Conservation (phyloP, 176 grass and related monocot genomes). For the Cocos nucifera region DNA sequence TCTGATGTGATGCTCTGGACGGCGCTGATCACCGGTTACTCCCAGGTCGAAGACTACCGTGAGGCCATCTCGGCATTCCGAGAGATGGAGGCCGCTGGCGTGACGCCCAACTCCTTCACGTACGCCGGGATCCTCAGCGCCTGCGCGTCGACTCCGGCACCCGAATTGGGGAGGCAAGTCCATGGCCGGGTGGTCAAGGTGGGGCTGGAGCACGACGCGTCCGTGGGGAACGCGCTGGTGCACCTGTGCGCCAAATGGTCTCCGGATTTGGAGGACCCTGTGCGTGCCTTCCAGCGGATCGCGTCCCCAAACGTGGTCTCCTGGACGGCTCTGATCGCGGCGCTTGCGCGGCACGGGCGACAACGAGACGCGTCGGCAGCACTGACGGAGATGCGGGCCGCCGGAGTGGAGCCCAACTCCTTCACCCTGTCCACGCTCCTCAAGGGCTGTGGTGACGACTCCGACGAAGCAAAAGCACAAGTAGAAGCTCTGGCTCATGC, state of each 20-base stretch:
- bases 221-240: constrained; percentile 49
- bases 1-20: constrained; percentile 70
- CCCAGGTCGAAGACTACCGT: constrained; percentile 20
- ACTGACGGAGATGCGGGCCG: constrained; percentile 43
- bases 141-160: constrained; percentile 21
- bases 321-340: constrained; percentile 50
- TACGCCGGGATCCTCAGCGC: constrained; percentile 47
- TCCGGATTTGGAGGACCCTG: constrained; percentile 14
- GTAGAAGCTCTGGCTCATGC: constrained; percentile 25
- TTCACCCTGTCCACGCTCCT: constrained; percentile 73
- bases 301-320: constrained; percentile 54
- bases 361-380: constrained; percentile 23
- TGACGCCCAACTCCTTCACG: constrained; percentile 49
- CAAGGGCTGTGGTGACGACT: constrained; percentile 25
- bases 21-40: constrained; percentile 45
- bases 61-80: constrained; percentile 34
- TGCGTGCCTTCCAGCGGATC: constrained; percentile 28
- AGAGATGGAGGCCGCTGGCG: constrained; percentile 31
- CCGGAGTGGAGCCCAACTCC: constrained; percentile 56
- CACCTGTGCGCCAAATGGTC: constrained; percentile 59
- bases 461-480: neutral
- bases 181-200: constrained; percentile 51
- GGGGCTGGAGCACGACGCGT: constrained; percentile 36
- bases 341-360: constrained; percentile 30
- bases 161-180: constrained; percentile 37